Base-by-base conservation (phyloP, 495 filamentous ascomycete genomes). In the Ascodesmis nigricans region DNA sequence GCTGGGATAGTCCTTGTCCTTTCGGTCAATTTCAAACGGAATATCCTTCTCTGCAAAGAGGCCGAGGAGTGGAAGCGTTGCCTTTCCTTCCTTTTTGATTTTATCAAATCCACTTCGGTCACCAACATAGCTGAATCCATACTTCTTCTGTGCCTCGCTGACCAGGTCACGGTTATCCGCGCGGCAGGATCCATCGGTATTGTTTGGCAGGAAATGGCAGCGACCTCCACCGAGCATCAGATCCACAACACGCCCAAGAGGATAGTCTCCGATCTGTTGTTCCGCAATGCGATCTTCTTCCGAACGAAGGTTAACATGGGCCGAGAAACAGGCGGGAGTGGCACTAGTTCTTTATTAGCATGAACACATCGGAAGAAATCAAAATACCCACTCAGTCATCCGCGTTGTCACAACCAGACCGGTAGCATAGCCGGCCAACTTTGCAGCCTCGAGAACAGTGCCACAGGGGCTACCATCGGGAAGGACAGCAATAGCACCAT, bases 401-500 rank as follows among this genome's bases (percentile, higher is more conserved):
- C 87, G 66, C 0, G 87, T 97, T 1, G 87, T 97, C 13, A 95
- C 87, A 5, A 95, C 87, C 47, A 97, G 52, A 5, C 90, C 87
- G 1, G 87, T 97, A 56, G 72, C 73, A 44, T 92, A 93, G 1
- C 87, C 87, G 1, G 73, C 75, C 48, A 71, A 64, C 56, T 92
- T 82, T 33, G 87, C 87, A 0, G 87, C 87, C 59, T 97, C 87
- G 16, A 97, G 65, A 2, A 97, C 78, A 1, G 81, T 92, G 2
- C 84, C 90, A 49, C 87, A 97, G 1, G 87, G 81, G 2, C 67
- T 66, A 49, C 73, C 70, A 50, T 84, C 72, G 0, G 83, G 82
- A 9, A 84, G 61, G 44, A 90, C 75, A 10, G 81, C 75, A 43
- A 97, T 95, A 33, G 87, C 87, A 10, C 78, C 79, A 51, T 97